Conservation (phyloP, 345 rosid species). For the Citrus reticulata region DNA sequence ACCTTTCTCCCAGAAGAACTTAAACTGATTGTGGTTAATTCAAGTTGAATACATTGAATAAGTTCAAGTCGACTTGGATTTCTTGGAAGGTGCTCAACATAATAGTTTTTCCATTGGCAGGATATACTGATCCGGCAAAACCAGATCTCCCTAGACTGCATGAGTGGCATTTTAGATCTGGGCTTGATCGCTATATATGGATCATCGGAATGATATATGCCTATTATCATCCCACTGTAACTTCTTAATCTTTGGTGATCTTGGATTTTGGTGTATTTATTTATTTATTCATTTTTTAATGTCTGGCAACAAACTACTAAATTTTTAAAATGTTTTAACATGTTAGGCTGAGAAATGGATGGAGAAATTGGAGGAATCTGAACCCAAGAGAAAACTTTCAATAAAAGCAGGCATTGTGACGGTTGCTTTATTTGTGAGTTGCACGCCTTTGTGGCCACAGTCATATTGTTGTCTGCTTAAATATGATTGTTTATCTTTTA, state of each 20-base stretch:
- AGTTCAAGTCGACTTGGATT: neutral
- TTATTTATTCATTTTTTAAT: neutral
- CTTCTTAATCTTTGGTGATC: conserved; percentile 9
- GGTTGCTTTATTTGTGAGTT: conserved; percentile 54
- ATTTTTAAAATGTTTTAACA: conserved; percentile 20
- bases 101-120: conserved; percentile 31
- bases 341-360: conserved; percentile 93
- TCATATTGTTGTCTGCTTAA: neutral
- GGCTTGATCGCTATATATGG: conserved; percentile 98
- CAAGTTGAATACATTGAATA: neutral
- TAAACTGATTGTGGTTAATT: neutral
- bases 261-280: neutral
- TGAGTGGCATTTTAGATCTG: conserved; percentile 99
- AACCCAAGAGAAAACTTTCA: conserved; percentile 59
- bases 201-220: conserved; percentile 94
- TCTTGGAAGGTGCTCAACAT: conserved; percentile 4
- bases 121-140: conserved; percentile 88
- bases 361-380: conserved; percentile 94
- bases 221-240: conserved; percentile 91
- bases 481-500: conserved; percentile 1
- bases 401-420: conserved; percentile 62
- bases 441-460: conserved; percentile 6
- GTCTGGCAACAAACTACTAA: neutral
- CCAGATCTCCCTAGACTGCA: conserved; percentile 78
- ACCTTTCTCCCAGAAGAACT: neutral